Base-by-base conservation (phyloP, 139 green algal species). In the Micractinium conductrix region DNA sequence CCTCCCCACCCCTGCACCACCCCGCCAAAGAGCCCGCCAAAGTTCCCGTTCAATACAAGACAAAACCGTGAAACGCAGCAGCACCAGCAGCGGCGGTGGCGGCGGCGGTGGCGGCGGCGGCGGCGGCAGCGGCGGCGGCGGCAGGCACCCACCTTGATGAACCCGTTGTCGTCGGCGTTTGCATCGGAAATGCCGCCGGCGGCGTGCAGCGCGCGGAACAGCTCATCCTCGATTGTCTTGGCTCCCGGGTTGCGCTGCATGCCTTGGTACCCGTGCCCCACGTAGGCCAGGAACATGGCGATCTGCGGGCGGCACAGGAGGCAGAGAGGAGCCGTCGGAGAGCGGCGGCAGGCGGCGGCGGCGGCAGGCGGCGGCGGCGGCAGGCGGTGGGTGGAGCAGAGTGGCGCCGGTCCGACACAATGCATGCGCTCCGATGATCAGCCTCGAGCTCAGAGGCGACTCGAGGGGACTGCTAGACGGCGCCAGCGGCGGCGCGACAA, bases 221-320 rank as follows among this genome's bases (percentile, higher is more conserved):
- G 80, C 35, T 97, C 96, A 9, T 87, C 87, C 87, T 99, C 96
- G 55, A 99, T 96, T 9, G 95, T 99, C 4, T 87, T 85, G 40
- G 81, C 84, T 10, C 92, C 93, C 9, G 96, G 93, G 85, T 98
- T 98, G 53, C 90, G 89, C 88, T 99, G 96, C 93, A 99, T 98
- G 83, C 96, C 96, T 87, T 96, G 88, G 80, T 97, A 98, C 3
- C 93, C 94, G 68, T 85, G 85, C 7, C 95, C 95, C 30, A 95
- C 81, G 85, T 98, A 98, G 0, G 90, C 90, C 14, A 98, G 16
- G 71, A 92, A 95, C 37, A 98, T 45, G 1, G 94, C 95, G 4
- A 97, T 89, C 71, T 96, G 65, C n/a, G 19, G 60, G 60, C 19
- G 60, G 24, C 3, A 35, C 7, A 7, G 14, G 60, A 30, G 24